Evolutionary conservation across 2,329 filamentous ascomycete genomes (phyloP).

Genomic region (Botrytis byssoidea): DNA sequence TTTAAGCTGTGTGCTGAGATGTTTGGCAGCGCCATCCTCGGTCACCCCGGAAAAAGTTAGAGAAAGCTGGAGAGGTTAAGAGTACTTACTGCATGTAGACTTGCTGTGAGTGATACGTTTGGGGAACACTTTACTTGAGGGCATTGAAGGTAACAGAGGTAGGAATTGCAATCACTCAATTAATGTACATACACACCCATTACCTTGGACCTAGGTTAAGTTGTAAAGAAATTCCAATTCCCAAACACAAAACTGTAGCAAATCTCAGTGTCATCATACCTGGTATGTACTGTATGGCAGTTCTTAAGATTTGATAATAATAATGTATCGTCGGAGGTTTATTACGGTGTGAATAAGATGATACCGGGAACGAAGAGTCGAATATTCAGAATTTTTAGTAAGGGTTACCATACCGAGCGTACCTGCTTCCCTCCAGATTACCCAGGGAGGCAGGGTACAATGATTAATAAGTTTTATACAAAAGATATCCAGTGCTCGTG

Average conservation of each 20-base stretch:
- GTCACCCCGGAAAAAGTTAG: constrained; percentile 2
- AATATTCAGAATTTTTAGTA: constrained; percentile 5
- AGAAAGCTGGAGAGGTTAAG: neutral
- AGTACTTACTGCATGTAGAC: neutral
- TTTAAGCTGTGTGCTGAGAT: neutral
- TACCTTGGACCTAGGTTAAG: neutral
- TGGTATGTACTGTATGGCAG: neutral
- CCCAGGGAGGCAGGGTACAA: neutral
- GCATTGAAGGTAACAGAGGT: neutral
- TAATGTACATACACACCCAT: neutral
- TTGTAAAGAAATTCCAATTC: neutral
- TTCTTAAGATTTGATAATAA: constrained; percentile 1
- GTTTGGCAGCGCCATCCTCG: constrained; percentile 15
- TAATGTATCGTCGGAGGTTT: neutral
- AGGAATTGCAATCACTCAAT: neutral
- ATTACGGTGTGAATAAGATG: neutral
- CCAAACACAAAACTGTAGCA: neutral
- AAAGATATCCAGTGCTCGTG: neutral
- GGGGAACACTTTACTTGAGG: neutral
- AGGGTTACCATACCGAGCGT: neutral
- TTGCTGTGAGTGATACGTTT: neutral
- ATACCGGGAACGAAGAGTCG: neutral
- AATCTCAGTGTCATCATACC: neutral
- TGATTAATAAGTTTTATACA: neutral
- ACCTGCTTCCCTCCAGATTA: neutral